phyloP scores from a whole-genome alignment of 805 yeast genomes.

The Jamesozyma lodderae region DNA sequence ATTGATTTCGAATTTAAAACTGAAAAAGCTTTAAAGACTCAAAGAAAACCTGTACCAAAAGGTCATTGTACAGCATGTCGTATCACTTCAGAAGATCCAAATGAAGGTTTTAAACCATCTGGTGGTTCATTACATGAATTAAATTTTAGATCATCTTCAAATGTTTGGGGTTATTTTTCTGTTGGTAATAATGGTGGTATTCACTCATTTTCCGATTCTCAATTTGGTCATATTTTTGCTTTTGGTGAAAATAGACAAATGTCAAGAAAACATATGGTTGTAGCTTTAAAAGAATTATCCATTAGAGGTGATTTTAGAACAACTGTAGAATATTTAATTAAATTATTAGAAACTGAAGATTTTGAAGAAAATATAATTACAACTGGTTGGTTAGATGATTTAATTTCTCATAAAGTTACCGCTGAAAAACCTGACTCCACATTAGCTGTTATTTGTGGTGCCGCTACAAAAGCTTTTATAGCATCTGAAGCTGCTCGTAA shows the following conservation, averaged over 20 bases:
- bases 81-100: conserved; percentile 98
- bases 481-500: conserved; percentile 60
- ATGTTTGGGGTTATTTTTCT: conserved; percentile 99
- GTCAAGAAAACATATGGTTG: conserved; percentile 97
- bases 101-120: conserved; percentile 98
- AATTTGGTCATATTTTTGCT: conserved; percentile 97
- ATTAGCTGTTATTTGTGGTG: conserved; percentile 93
- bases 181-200: conserved; percentile 94
- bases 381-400: conserved; percentile 98
- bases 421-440: conserved; percentile 94
- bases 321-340: conserved; percentile 93
- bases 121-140: conserved; percentile 95
- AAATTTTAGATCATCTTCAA: conserved; percentile 92
- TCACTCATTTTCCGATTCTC: conserved; percentile 96
- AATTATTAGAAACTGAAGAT: conserved; percentile 90
- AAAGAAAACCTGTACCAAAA: conserved; percentile 89
- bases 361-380: conserved; percentile 94
- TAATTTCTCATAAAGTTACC: conserved; percentile 85
- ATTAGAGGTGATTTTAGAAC: conserved; percentile 98
- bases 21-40: conserved; percentile 62
- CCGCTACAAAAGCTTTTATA: conserved; percentile 88
- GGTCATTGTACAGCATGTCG: conserved; percentile 99
- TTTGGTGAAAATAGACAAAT: conserved; percentile 98
- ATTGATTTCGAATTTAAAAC: conserved; percentile 84
- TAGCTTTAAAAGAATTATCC: conserved; percentile 90